Percentiles rank a stretch among this genome's conserved stretches.
Evolutionary conservation across 73 alveolate genomes (phyloP).

Genomic region (Paramecium sonneborni): DNA sequence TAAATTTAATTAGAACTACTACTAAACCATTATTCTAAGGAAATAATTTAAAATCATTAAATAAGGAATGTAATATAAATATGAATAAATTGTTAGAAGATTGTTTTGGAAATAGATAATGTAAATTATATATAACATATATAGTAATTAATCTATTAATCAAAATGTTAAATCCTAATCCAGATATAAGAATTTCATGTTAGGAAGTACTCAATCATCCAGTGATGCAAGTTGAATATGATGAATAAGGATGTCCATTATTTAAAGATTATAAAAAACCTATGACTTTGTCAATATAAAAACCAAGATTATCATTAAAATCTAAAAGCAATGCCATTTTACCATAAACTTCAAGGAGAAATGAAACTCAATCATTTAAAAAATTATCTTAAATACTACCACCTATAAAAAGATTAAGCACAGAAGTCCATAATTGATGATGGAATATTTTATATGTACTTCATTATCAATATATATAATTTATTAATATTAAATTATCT

Average conservation of each 20-base stretch:
- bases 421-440: not conserved
- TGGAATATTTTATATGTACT: conserved; percentile 9
- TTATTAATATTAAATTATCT: not conserved
- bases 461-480: not conserved
- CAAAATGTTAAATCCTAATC: conserved; percentile 15
- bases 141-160: not conserved
- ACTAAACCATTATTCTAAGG: not conserved
- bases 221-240: not conserved
- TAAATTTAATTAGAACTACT: not conserved
- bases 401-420: conserved; percentile 1
- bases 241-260: conserved; percentile 30
- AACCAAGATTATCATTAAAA: not conserved
- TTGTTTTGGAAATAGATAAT: not conserved
- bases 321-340: conserved; percentile 1
- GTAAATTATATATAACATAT: not conserved
- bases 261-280: conserved; percentile 28
- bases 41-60: not conserved
- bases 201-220: not conserved
- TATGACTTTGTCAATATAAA: not conserved
- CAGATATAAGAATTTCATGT: not conserved
- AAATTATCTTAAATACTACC: conserved; percentile 2
- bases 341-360: not conserved
- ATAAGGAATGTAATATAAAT: conserved; percentile 32
- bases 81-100: not conserved
- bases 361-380: not conserved